phyloP scores from a whole-genome alignment of 805 yeast species.

The Saccharomycopsis fermentans region DNA sequence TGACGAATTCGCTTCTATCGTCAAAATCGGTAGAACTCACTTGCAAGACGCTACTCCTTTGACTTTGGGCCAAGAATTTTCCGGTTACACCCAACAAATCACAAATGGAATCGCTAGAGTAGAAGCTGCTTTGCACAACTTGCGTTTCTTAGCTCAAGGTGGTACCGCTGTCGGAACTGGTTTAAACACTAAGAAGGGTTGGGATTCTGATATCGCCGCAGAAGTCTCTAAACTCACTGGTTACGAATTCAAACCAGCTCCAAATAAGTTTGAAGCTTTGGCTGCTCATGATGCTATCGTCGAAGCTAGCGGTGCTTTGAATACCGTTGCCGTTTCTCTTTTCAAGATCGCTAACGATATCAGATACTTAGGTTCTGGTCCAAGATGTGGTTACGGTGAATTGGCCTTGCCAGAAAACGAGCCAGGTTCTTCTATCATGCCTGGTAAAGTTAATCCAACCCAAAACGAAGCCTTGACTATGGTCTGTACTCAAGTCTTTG shows the following conservation, averaged over 20 bases:
- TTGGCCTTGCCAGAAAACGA: slow-evolving; percentile 93
- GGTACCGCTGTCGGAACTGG: slow-evolving; percentile 99
- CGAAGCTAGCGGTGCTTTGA: slow-evolving; percentile 94
- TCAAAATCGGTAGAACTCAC: slow-evolving; percentile 98
- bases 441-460: slow-evolving; percentile 98
- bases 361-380: slow-evolving; percentile 97
- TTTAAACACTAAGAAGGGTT: slow-evolving; percentile 86
- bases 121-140: slow-evolving; percentile 62
- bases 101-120: slow-evolving; percentile 85
- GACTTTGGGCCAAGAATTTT: slow-evolving; percentile 95
- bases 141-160: slow-evolving; percentile 89
- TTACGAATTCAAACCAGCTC: slow-evolving; percentile 83
- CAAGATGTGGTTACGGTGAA: slow-evolving; percentile 99
- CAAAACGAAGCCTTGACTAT: slow-evolving; percentile 98
- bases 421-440: slow-evolving; percentile 99
- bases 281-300: slow-evolving; percentile 99
- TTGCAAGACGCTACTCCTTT: slow-evolving; percentile 98
- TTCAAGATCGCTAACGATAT: slow-evolving; percentile 97
- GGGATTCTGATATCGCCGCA: slow-evolving; percentile 76
- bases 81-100: slow-evolving; percentile 91
- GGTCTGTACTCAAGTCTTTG: slow-evolving; percentile 97
- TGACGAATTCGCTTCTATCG: slow-evolving; percentile 77
- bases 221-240: slow-evolving; percentile 84
- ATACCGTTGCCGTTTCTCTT: slow-evolving; percentile 87
- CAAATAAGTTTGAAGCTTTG: slow-evolving; percentile 97